Evolutionary conservation across 441 rosid species (phyloP), one percentile per base, ranked within the genome.

Genomic region (Breynia disticha): DNA sequence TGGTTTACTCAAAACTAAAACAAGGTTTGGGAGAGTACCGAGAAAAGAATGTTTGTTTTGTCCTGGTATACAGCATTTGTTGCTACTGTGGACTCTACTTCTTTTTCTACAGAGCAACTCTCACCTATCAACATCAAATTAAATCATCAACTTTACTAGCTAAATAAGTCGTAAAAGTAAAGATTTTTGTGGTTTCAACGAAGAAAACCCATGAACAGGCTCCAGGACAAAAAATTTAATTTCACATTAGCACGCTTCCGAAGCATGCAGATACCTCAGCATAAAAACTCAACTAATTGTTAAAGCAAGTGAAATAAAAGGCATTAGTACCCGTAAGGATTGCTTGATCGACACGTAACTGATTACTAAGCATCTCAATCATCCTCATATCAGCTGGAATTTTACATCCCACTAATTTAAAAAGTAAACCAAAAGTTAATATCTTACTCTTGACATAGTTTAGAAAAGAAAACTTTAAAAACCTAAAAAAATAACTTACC

Each of bases 1-100:
- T 28, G 35, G 8, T 28, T 28, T 28, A 28, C 35, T 49, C 59
- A 60, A 56, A 42, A 49, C 48, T 52, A 69, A 55, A 64, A 57
- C 59, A 53, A 64, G 32, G 52, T 57, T 63, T 46, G 19, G 45
- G 71, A 66, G 63, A 63, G 65, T 83, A 93, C 99, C 80, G 99
- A 93, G 73, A 93, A 93, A 51, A 93, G 93, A 64, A 84, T 80
- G 70, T 93, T 93, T 54, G 90, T 93, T 83, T 93, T 93, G 85
- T 93, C 99, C 72, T 93, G 99, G 82, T 89, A 93, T 35, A 93
- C 97, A 62, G 97, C 99, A 79, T 93, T 86, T 54, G 84, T 71
- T 61, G 96, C 75, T 54, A 75, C 54, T 19, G 84, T 64, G 53
- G 88, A 66, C 59, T 76, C 78, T 6, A 89, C 76, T 67, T 83